These are phyloP conservation scores for Pseudocercospora eumusae DNA, from an alignment of 2,329 filamentous ascomycete species.

Conservation along the genomic window DNA sequence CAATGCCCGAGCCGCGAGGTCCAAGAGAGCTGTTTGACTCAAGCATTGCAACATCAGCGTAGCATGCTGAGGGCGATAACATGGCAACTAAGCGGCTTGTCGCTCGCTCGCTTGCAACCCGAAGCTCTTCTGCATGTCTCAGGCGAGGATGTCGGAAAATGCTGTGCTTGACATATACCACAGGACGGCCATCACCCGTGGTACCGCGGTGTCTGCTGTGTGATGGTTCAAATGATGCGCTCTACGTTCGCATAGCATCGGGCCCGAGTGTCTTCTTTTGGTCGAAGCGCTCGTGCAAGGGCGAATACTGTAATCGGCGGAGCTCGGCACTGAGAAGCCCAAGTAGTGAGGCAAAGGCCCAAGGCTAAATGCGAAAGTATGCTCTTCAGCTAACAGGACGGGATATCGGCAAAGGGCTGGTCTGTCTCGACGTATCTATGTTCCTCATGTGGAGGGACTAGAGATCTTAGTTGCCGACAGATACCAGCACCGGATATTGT, in stretches of 20 bases:
- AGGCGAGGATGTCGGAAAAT: background rate
- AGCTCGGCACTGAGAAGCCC: background rate
- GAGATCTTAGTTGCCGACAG: background rate
- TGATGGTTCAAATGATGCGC: background rate
- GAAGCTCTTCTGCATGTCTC: background rate
- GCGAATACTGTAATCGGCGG: background rate
- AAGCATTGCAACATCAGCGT: background rate
- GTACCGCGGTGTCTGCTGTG: background rate
- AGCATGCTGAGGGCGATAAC: background rate
- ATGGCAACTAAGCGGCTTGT: background rate
- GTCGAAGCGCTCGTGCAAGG: background rate
- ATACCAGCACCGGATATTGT: background rate
- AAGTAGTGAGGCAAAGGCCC: background rate
- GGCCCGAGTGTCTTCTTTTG: background rate
- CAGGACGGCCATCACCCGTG: background rate
- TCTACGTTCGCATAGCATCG: background rate
- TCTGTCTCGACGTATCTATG: background rate
- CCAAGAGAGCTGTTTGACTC: background rate
- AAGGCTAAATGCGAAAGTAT: background rate
- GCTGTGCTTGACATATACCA: background rate
- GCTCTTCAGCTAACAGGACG: background rate
- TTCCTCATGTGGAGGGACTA: background rate
- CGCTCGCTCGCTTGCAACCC: background rate
- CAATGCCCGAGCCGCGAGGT: background rate
- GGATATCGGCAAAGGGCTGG: background rate